A percentile compares a stretch with the other conserved stretches of the same genome.
Conservation (phyloP, 1,284 basidiomycete species). For the Caloboletus firmus region DNA sequence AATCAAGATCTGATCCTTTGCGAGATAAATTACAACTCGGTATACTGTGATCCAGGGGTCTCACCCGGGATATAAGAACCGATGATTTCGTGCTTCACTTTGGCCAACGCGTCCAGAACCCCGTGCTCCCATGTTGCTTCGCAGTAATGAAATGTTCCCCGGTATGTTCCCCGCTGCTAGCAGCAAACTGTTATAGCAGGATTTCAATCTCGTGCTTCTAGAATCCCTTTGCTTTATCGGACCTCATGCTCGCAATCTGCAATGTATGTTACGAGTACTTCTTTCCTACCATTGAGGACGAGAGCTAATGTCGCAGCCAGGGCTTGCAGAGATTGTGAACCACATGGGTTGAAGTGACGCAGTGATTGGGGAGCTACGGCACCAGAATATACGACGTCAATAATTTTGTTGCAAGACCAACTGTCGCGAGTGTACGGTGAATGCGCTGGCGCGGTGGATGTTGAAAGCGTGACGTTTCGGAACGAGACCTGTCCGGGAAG, state of each 20-base stretch:
- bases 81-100: constrained; percentile 59
- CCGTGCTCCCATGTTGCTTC: constrained; percentile 44
- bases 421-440: constrained; percentile 78
- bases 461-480: constrained; percentile 62
- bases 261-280: constrained; percentile 56
- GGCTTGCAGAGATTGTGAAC: constrained; percentile 43
- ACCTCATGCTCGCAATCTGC: constrained; percentile 47
- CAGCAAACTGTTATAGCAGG: constrained; percentile 48
- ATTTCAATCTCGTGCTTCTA: constrained; percentile 43
- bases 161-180: constrained; percentile 41
- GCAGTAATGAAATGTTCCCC: constrained; percentile 40
- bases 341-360: constrained; percentile 51
- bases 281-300: constrained; percentile 49
- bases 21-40: neutral
- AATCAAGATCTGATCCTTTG: constrained; percentile 76
- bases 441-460: constrained; percentile 72
- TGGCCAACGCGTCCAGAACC: constrained; percentile 45
- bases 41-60: constrained; percentile 23
- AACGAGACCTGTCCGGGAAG: constrained; percentile 82
- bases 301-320: constrained; percentile 44
- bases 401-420: constrained; percentile 66
- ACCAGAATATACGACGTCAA: constrained; percentile 63
- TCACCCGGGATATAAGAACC: constrained; percentile 74
- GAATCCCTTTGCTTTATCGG: too few relatives aligned
- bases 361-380: constrained; percentile 54